Base-by-base conservation (phyloP, 2,329 filamentous ascomycete species). In the Gliomastix tumulicola region DNA sequence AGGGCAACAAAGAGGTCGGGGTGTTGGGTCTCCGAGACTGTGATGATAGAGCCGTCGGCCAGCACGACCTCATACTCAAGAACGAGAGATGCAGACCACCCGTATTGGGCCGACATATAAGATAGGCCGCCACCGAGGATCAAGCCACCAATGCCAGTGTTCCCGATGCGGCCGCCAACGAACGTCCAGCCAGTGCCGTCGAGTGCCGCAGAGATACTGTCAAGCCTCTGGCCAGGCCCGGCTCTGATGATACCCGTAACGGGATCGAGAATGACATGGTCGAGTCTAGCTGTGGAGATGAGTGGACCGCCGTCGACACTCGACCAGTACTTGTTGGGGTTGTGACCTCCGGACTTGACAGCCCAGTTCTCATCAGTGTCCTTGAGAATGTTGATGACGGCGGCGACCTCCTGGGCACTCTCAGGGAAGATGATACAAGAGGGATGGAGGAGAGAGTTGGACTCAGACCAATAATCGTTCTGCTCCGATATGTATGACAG, bases 311-410 rank as follows among this genome's bases (percentile, higher is more conserved):
- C 63, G 13, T 64, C 51, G 33, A 71, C 66, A 44, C 66, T 78
- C 2, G 73, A 63, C 22, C 66, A 68, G 41, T 67, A 66, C 15
- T 68, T 60, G 46, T 75, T 74, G 5, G 71, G 68, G 39, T 69
- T 72, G 52, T 79, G 74, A 2, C 75, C 76, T 17, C 74, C 75
- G 7, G 69, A 69, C 44, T 74, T 71, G 44, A 75, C 54, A 7
- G 74, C 73, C 43, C 79, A 79, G 3, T 62, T 57, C 18, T 35
- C 32, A 30, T 63, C 63, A 25, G 63, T 52, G 10, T 60, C 17
- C 10, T 20, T 61, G 12, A 79, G 60, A 20, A 69, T 57, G 18
- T 59, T 62, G 30, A 79, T 59, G 15, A 74, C 62, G 11, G 62
- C 59, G 0, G 71, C 62, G 27, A 79, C 70, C 46, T 79, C 70